Evolutionary conservation across 768 basidiomycete species (phyloP).

Genomic region (Auricularia auricula-judae): DNA sequence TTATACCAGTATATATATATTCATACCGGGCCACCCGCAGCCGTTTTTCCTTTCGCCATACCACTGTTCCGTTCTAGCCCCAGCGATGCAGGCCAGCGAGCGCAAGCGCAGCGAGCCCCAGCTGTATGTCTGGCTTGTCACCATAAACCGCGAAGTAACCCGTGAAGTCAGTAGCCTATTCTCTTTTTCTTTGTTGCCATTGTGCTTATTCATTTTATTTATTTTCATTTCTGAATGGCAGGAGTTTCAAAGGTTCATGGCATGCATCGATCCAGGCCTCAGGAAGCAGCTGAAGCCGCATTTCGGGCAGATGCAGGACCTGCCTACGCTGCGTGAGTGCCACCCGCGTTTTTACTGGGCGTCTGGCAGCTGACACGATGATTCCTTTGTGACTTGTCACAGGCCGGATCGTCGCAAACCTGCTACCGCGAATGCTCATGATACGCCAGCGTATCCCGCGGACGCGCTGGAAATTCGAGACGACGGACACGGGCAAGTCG

Average conservation of each 20-base stretch:
- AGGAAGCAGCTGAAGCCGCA: neutral
- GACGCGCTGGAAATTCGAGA: slow-evolving; percentile 56
- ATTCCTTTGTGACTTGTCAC: slow-evolving; percentile 1
- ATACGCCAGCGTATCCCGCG: slow-evolving; percentile 69
- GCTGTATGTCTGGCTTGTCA: neutral
- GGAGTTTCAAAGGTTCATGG: neutral
- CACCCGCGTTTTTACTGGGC: neutral
- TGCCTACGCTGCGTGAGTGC: neutral
- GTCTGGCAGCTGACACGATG: neutral
- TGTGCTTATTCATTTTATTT: neutral
- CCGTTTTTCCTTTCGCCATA: neutral
- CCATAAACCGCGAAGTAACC: neutral
- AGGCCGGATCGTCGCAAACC: slow-evolving; percentile 64
- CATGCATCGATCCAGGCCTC: neutral
- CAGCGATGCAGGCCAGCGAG: neutral
- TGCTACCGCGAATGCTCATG: slow-evolving; percentile 80
- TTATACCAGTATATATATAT: neutral
- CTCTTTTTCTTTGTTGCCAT: neutral
- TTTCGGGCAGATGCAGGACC: neutral
- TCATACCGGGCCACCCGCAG: neutral
- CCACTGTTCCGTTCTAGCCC: neutral
- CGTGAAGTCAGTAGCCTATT: neutral
- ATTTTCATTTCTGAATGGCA: neutral
- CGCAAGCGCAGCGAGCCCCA: neutral
- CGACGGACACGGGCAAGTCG: slow-evolving; percentile 52